phyloP scores from a whole-genome alignment of 2,329 filamentous ascomycete species.

The Neonectria coccinea region DNA sequence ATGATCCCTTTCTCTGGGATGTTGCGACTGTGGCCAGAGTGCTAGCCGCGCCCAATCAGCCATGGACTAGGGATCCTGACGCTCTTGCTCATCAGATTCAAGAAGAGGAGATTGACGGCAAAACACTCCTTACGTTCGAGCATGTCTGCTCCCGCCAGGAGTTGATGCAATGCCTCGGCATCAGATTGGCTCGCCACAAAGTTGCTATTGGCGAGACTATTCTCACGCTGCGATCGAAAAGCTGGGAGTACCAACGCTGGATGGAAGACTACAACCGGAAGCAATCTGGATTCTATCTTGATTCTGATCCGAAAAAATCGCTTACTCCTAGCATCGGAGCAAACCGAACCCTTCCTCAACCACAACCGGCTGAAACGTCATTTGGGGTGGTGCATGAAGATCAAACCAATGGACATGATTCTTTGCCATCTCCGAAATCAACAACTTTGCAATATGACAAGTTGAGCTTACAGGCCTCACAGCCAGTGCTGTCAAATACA shows the following conservation, averaged over 20 bases:
- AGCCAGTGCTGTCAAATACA: background rate
- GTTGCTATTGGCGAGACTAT: slow-evolving; percentile 70
- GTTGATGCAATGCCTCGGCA: slow-evolving; percentile 64
- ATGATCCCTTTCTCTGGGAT: slow-evolving; percentile 82
- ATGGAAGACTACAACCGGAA: slow-evolving; percentile 39
- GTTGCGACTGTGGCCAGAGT: slow-evolving; percentile 74
- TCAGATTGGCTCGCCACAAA: slow-evolving; percentile 69
- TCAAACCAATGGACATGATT: background rate
- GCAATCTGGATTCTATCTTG: slow-evolving; percentile 25
- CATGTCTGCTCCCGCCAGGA: slow-evolving; percentile 64
- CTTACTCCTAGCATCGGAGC: slow-evolving; percentile 1
- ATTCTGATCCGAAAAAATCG: slow-evolving; percentile 14
- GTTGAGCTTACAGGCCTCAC: background rate
- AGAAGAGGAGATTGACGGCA: slow-evolving; percentile 74
- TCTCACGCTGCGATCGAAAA: slow-evolving; percentile 63
- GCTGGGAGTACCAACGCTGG: slow-evolving; percentile 59
- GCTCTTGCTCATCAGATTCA: slow-evolving; percentile 66
- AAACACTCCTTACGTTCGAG: slow-evolving; percentile 68
- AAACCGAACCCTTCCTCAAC: background rate
- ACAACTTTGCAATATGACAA: too few relatives aligned
- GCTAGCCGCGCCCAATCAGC: slow-evolving; percentile 67
- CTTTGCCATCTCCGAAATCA: background rate
- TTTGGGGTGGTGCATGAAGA: background rate
- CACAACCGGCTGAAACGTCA: background rate
- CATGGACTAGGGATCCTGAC: slow-evolving; percentile 62